Percentiles rank a stretch among this genome's conserved stretches.
Conservation (phyloP, 208 protist genomes). For the Acanthamoeba lugdunensis region DNA sequence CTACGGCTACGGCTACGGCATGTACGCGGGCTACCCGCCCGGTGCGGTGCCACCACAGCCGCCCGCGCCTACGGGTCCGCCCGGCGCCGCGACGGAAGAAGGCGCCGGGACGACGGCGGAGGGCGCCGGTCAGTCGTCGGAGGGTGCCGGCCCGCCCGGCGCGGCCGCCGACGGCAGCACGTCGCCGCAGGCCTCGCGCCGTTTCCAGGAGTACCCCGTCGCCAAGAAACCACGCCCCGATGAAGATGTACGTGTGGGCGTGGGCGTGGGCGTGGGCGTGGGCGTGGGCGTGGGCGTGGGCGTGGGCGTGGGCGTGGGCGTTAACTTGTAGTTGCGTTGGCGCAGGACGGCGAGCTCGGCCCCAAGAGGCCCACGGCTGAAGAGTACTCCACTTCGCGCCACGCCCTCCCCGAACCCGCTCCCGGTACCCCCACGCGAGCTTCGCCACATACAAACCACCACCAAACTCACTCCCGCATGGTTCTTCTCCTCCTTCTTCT, state of each 20-base stretch:
- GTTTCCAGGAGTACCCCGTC: slow-evolving; percentile 25
- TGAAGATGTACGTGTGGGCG: neutral
- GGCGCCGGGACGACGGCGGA: neutral
- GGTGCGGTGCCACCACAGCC: neutral
- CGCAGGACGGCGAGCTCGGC: neutral
- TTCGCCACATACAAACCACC: neutral
- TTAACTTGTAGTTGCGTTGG: neutral
- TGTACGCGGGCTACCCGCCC: neutral
- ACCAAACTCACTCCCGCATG: no score
- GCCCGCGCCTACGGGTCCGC: neutral
- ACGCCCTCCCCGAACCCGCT: neutral
- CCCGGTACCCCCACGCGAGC: neutral
- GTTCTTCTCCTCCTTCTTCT: no score
- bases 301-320: neutral
- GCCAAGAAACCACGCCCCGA: neutral
- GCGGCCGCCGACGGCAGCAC: neutral
- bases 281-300: neutral
- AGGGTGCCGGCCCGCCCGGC: neutral
- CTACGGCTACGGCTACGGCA: neutral
- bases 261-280: neutral
- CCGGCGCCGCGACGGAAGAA: neutral
- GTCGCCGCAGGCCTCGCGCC: neutral
- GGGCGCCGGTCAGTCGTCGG: neutral
- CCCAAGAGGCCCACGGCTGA: slow-evolving; percentile 1
- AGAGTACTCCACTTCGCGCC: slow-evolving; percentile 31